Conservation (phyloP, 2,329 filamentous ascomycete genomes). For the Cordyceps militaris region DNA sequence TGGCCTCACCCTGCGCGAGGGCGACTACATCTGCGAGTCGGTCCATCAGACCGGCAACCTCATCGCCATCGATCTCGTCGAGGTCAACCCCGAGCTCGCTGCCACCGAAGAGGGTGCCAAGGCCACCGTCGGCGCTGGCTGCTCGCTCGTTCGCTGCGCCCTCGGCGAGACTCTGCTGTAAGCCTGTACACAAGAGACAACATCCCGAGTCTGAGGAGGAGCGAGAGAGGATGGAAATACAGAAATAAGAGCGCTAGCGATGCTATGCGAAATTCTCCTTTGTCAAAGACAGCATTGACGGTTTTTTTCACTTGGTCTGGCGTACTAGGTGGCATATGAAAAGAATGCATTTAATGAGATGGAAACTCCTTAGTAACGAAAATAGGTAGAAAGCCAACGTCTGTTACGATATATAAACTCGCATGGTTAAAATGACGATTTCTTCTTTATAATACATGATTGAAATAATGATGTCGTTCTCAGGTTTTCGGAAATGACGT, state of each 20-base stretch:
- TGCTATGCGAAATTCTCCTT: neutral
- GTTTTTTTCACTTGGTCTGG: conserved; percentile 10
- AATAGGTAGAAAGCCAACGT: conserved; percentile 10
- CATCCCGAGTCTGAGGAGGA: neutral
- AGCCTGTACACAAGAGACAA: neutral
- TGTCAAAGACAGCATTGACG: conserved; percentile 5
- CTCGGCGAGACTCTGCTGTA: conserved; percentile 84
- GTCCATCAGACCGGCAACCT: conserved; percentile 74
- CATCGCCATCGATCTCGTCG: conserved; percentile 73
- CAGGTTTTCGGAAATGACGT: conserved; percentile 1
- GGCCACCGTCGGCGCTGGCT: conserved; percentile 85
- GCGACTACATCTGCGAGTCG: conserved; percentile 91
- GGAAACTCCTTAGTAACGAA: conserved; percentile 10
- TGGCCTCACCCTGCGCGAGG: conserved; percentile 86
- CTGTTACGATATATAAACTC: conserved; percentile 7
- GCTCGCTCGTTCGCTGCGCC: conserved; percentile 84
- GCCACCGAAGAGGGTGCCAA: conserved; percentile 58
- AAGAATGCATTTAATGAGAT: conserved; percentile 10
- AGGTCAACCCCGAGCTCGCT: conserved; percentile 70
- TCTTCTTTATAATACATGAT: too few relatives aligned
- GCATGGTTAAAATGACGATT: too few relatives aligned
- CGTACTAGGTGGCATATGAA: conserved; percentile 8
- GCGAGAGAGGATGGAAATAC: neutral
- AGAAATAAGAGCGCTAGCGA: conserved; percentile 4
- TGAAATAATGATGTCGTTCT: neutral